Evolutionary conservation across 2,329 filamentous ascomycete genomes (phyloP), one percentile per base, ranked within the genome.

Genomic region (Kalmusia sp.): DNA sequence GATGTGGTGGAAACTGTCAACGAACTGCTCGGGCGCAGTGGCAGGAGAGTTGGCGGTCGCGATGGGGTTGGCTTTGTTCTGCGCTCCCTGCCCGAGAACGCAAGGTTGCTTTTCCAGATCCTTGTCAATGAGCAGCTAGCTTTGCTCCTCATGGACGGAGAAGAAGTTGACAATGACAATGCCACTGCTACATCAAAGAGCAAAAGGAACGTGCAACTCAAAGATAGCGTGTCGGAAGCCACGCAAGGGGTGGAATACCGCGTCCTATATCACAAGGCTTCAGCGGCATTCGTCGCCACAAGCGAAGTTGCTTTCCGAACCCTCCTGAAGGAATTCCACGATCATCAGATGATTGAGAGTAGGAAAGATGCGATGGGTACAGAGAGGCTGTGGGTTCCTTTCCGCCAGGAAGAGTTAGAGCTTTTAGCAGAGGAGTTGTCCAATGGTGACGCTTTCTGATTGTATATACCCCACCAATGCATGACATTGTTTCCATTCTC

Each of bases 281-380:
- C 93, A 4, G 93, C 97, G 76, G 92, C 96, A 69, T 98, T 99
- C 73, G 95, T 99, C 44, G 97, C 93, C 73, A 95, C 91, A 64
- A 96, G 90, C 55, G 95, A 98, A 77, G 92, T 98, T 84, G 92
- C 91, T 57, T 98, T 98, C 78, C 84, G 95, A 55, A 96, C 93
- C 22, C 74, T 99, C 70, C 76, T 99, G 58, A 98, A 98, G 77
- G 95, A 99, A 84, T 95, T 99, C 73, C 92, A 97, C 71, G 95
- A 99, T 68, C 95, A 99, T 78, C 92, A 97, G 69, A 98, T 99
- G 87, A 90, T 99, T 58, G 91, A 91, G 50, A 96, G 90, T 57
- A 86, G 87, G 57, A 93, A 93, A 69, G 93, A 99, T 72, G 84
- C 85, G 0, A 80, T 93, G 51, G 95, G 95, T 3, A 93, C 89